Conservation (phyloP, 805 yeast genomes). For the Hanseniaspora occidentalis region DNA sequence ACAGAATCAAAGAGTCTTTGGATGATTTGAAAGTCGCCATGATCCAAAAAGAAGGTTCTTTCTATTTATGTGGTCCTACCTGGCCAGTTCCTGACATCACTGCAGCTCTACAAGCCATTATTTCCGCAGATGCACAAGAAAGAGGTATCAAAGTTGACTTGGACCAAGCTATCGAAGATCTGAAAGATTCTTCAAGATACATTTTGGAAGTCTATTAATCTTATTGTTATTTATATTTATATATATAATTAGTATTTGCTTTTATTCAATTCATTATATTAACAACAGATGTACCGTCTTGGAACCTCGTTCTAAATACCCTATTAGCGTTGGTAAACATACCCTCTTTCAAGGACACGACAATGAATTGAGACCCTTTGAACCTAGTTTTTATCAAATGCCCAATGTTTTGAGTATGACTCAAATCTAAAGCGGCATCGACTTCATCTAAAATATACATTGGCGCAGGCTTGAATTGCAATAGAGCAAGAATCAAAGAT, state of each 20-base stretch:
- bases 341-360: constrained; percentile 93
- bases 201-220: constrained; percentile 79
- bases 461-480: constrained; percentile 96
- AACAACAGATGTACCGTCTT: constrained; percentile 92
- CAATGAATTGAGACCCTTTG: constrained; percentile 91
- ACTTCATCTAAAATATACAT: constrained; percentile 97
- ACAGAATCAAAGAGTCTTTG: constrained; percentile 70
- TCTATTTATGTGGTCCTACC: constrained; percentile 96
- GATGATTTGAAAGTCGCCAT: constrained; percentile 67
- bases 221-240: background rate
- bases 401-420: constrained; percentile 96
- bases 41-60: constrained; percentile 67
- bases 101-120: constrained; percentile 74
- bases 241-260: background rate
- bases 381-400: constrained; percentile 90
- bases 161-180: constrained; percentile 73
- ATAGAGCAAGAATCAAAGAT: constrained; percentile 78
- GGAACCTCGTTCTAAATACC: constrained; percentile 85
- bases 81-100: constrained; percentile 99
- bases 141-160: constrained; percentile 60
- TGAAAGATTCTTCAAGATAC: constrained; percentile 87
- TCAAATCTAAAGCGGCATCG: constrained; percentile 93
- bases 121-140: constrained; percentile 54
- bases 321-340: constrained; percentile 97
- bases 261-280: constrained; percentile 34